Percentiles rank a stretch among this genome's conserved stretches.
phyloP scores from a whole-genome alignment of 2,329 filamentous ascomycete species.

The Pseudocercospora pini-densiflorae region DNA sequence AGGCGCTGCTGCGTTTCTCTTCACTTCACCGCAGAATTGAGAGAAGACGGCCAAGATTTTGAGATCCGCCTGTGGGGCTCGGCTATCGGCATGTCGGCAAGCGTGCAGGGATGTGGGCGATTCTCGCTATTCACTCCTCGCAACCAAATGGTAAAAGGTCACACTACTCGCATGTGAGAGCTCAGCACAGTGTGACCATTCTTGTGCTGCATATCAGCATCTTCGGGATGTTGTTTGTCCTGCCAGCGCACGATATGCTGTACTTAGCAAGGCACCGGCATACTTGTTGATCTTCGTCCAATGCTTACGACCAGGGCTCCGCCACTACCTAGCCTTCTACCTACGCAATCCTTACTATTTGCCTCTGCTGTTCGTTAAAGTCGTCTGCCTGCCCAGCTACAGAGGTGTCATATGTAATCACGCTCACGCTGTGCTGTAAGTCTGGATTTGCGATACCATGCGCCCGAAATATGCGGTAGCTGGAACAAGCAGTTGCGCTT shows the following conservation, averaged over 20 bases:
- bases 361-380: neutral
- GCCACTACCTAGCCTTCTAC: conserved; percentile 19
- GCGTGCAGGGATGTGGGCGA: neutral
- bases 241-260: neutral
- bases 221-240: neutral
- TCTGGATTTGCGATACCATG: too few relatives aligned
- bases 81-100: neutral
- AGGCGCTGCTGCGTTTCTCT: neutral
- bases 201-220: neutral
- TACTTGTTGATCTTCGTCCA: neutral
- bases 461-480: conserved; percentile 3
- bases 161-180: neutral
- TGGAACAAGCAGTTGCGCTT: conserved; percentile 9
- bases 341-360: conserved; percentile 18
- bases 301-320: conserved; percentile 14
- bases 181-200: neutral
- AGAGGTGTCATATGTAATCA: neutral
- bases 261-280: neutral
- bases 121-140: neutral
- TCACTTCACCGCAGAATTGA: neutral
- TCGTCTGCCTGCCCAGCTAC: neutral
- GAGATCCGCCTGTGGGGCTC: neutral
- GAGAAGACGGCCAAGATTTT: conserved; percentile 1
- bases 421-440: neutral
- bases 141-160: neutral